Evolutionary conservation across 495 filamentous ascomycete species (phyloP).

Genomic region (Cladorrhinum samala): DNA sequence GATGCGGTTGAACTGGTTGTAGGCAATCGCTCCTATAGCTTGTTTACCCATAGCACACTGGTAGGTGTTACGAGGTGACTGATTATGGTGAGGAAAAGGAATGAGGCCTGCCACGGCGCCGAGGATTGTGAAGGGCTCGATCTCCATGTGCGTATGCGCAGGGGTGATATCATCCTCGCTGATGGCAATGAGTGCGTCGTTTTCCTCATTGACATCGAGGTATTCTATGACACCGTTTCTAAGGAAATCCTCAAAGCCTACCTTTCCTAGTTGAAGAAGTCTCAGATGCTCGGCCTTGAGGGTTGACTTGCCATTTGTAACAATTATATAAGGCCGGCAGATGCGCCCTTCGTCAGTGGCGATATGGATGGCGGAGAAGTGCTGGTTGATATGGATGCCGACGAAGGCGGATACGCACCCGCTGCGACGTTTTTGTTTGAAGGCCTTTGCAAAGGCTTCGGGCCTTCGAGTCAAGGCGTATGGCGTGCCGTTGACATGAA

Average conservation of each 20-base stretch:
- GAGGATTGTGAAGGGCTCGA: conserved; percentile 95
- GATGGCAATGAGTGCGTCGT: conserved; percentile 87
- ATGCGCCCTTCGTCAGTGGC: conserved; percentile 96
- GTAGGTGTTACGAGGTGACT: conserved; percentile 97
- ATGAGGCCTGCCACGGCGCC: conserved; percentile 97
- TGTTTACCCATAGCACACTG: conserved; percentile 99
- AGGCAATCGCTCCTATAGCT: conserved; percentile 95
- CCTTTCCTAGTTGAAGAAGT: conserved; percentile 69
- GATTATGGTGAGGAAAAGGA: conserved; percentile 98
- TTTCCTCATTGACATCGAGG: conserved; percentile 96
- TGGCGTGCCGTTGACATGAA: conserved; percentile 93
- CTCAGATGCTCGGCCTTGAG: conserved; percentile 70
- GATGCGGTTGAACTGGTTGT: conserved; percentile 93
- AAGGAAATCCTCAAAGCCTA: conserved; percentile 90
- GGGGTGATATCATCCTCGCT: conserved; percentile 75
- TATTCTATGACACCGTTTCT: conserved; percentile 87
- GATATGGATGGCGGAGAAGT: conserved; percentile 86
- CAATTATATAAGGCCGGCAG: conserved; percentile 89
- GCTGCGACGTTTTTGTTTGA: conserved; percentile 76
- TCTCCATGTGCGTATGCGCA: conserved; percentile 87
- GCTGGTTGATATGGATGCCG: conserved; percentile 89
- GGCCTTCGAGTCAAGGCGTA: conserved; percentile 76
- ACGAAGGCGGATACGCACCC: conserved; percentile 91
- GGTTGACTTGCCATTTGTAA: conserved; percentile 74
- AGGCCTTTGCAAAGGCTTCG: conserved; percentile 73